Base-by-base conservation (phyloP, 1,284 basidiomycete genomes). In the Sporisorium scitamineum region DNA sequence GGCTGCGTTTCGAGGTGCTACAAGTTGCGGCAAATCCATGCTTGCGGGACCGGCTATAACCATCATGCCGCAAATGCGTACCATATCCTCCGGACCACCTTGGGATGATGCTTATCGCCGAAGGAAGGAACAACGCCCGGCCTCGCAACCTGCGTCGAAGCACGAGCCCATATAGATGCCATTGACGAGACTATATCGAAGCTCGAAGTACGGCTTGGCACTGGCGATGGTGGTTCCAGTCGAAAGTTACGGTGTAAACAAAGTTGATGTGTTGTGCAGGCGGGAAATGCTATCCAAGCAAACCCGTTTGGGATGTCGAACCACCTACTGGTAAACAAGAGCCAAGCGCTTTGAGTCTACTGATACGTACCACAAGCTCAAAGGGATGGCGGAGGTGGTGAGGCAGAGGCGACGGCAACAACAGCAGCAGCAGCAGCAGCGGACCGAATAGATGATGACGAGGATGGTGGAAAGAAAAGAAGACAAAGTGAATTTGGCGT, bases 321-420 rank as follows among this genome's bases (percentile, higher is more conserved):
- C 18, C 29, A 20, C 50, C 44, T n/a, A 10, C 6, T 20, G 34
- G 42, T 31, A 39, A 56, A 27, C 39, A 44, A 18, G 31, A 16
- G 48, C 29, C 16, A 59, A 32, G 11, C 26, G 26, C 11, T 14
- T 18, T 22, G 53, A 29, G 14, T 18, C 13, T 18, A n/a, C 4
- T 5, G 18, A 57, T 52, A 75, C 72, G 29, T 70, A 75, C 72
- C 72, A 75, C 72, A 75, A 62, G 63, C 72, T 75, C 72, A 44
- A 22, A 54, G 65, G 70, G 55, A 55, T 26, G 60, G 42, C 16
- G 69, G 68, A 24, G 57, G 58, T n/a, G 61, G n/a, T 34, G 44
- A 50, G 45, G 53, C 27, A 57, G 53, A 16, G 31, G 41, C 29
- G 34, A 42, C 53, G 37, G 8, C 39, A n/a, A n/a, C 39, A n/a